Conservation (phyloP, 192 early-diverging fungal genomes). For the Cetraspora pellucida region DNA sequence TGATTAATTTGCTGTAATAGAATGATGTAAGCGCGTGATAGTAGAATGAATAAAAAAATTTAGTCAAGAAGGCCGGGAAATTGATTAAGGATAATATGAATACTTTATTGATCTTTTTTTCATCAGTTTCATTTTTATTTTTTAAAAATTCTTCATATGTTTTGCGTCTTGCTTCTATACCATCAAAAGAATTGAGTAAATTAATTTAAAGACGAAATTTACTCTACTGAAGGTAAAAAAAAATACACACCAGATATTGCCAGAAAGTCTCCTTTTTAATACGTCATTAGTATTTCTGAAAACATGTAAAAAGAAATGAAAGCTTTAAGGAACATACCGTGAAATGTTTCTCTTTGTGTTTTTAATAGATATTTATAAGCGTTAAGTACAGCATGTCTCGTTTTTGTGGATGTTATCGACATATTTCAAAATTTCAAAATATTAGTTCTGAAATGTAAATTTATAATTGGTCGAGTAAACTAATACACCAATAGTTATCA, state of each 20-base stretch:
- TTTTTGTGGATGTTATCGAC: neutral
- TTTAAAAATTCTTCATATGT: constrained; percentile 21
- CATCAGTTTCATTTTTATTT: constrained; percentile 8
- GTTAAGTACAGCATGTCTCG: neutral
- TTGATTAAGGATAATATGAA: too few relatives aligned
- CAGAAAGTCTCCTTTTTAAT: neutral
- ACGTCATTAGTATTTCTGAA: neutral
- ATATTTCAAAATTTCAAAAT: neutral
- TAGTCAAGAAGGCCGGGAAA: neutral
- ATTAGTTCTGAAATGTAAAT: too few relatives aligned
- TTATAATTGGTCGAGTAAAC: too few relatives aligned
- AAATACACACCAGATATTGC: neutral
- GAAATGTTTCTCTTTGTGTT: constrained; percentile 8
- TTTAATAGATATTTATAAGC: constrained; percentile 15
- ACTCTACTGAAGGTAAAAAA: neutral
- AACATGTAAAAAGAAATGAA: neutral
- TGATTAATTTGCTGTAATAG: neutral
- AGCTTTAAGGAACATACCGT: neutral
- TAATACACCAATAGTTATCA: too few relatives aligned
- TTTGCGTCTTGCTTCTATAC: neutral
- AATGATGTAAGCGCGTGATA: neutral
- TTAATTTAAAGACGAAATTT: neutral
- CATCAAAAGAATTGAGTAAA: neutral
- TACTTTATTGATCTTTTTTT: neutral
- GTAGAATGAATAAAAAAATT: neutral